Evolutionary conservation across 345 rosid species (phyloP), one percentile per base, ranked within the genome.

Genomic region (Pistacia integerrima): DNA sequence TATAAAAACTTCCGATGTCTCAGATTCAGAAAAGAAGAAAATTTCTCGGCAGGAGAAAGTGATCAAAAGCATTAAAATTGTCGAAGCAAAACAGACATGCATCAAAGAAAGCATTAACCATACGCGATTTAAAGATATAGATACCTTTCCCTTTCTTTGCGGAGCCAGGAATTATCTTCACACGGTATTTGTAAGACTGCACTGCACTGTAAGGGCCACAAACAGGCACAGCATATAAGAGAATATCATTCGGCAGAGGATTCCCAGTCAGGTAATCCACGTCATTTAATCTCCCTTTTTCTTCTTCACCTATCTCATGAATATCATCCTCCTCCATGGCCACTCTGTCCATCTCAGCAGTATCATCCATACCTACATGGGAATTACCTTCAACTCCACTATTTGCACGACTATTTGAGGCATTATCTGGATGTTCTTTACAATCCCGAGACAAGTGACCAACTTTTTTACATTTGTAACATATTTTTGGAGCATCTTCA

Each of bases 81-180:
- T 66, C n/a, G 25, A 5, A 11, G 13, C 22, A 10, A 11, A 18
- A 67, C 74, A 61, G 16, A 35, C 41, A 6, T 0, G 12, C 11
- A 4, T 52, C 25, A 52, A 4, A 52, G 7, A 30, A 69, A 17
- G 16, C 20, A 8, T 52, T 69, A 69, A 33, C 25, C 0, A 3
- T 25, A 28, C 28, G 22, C 0, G 36, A 68, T 11, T 20, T 16
- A 62, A 70, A 73, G 6, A 73, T 51, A 8, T 64, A 28, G 8
- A 48, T 79, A 92, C 99, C 99, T 80, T 97, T 94, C 83, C 99
- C 99, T 84, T 82, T 94, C 89, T 94, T 97, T 57, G 92, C 92
- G 64, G 90, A 81, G 75, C 99, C 99, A 56, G 99, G 98, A 54
- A 88, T 87, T 30, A 94, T 85, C 90, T 97, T 97, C 71, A 91